phyloP scores from a whole-genome alignment of 768 basidiomycete genomes.

The Psilocybe subaeruginosa region DNA sequence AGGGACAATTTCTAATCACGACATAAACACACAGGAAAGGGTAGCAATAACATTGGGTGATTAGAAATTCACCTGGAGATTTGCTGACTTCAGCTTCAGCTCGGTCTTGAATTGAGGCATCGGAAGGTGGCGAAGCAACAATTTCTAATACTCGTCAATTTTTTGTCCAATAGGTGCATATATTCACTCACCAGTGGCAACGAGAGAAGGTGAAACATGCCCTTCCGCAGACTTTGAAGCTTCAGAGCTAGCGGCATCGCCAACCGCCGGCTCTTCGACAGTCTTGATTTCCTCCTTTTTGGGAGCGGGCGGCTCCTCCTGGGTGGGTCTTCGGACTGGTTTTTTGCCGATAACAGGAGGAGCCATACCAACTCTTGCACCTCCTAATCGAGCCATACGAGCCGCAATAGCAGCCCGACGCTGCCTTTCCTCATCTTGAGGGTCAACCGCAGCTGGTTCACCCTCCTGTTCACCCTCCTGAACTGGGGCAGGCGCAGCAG shows the following conservation, averaged over 20 bases:
- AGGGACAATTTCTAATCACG: constrained; percentile 16
- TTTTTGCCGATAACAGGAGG: constrained; percentile 69
- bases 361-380: constrained; percentile 79
- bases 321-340: constrained; percentile 34
- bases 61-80: constrained; percentile 10
- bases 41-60: neutral
- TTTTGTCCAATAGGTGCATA: neutral
- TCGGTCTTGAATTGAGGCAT: neutral
- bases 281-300: constrained; percentile 22
- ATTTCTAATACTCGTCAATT: neutral
- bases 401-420: constrained; percentile 88
- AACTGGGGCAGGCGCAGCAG: constrained; percentile 6
- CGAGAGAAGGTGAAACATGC: neutral
- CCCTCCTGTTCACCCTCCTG: constrained; percentile 16
- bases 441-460: constrained; percentile 34
- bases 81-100: neutral
- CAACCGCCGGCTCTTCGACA: constrained; percentile 13
- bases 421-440: constrained; percentile 75
- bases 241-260: constrained; percentile 10
- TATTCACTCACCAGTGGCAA: constrained; percentile 8
- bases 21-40: neutral
- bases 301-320: constrained; percentile 25
- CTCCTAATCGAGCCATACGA: constrained; percentile 91
- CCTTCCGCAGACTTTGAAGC: constrained; percentile 4
- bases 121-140: constrained; percentile 11